Evolutionary conservation across 208 protist genomes (phyloP), one percentile per base, ranked within the genome.

Genomic region (Crithidia brevicula): DNA sequence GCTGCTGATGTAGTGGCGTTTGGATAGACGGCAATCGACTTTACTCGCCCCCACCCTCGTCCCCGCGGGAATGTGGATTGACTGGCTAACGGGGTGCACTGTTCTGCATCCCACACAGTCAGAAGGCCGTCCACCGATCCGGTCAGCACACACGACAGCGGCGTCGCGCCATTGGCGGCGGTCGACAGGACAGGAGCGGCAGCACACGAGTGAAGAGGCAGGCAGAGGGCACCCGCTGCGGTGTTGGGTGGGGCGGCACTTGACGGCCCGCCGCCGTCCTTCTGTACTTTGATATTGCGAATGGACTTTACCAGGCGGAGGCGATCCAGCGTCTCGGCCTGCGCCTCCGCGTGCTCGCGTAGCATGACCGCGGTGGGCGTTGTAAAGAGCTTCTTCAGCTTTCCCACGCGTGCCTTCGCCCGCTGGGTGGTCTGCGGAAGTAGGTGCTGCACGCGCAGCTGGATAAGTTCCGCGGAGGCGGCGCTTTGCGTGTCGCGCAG

Each of bases 111-210:
- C 89, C 91, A 96, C 30, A 94, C 27, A 15, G 88, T 91, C n/a
- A 94, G 50, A n/a, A 96, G 42, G 2, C 91, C 91, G 28, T 94
- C 88, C 5, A 84, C 88, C 2, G 86, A 67, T 2, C 91, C 91
- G 0, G 87, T 93, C 52, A 89, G 51, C 33, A 88, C 71, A 10
- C 53, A 60, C 28, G 65, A 42, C 22, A 49, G 43, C 43, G 49
- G 18, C 54, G 3, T 20, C 45, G 9, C n/a, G 18, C 13, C 6
- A n/a, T 25, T 25, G 0, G 10, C 53, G 1, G 50, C 36, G 13
- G 46, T 16, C 3, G 38, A 27, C 16, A 61, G 36, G n/a, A 34
- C 22, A 10, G 85, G 65, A 20, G 92, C 36, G 15, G 85, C 72
- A 8, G 81, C 72, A 50, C 88, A 93, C 36, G 74, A 50, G 22